Evolutionary conservation across 306 rosid genomes (phyloP), one percentile per base, ranked within the genome.

Genomic region (Prunus fruticosa): DNA sequence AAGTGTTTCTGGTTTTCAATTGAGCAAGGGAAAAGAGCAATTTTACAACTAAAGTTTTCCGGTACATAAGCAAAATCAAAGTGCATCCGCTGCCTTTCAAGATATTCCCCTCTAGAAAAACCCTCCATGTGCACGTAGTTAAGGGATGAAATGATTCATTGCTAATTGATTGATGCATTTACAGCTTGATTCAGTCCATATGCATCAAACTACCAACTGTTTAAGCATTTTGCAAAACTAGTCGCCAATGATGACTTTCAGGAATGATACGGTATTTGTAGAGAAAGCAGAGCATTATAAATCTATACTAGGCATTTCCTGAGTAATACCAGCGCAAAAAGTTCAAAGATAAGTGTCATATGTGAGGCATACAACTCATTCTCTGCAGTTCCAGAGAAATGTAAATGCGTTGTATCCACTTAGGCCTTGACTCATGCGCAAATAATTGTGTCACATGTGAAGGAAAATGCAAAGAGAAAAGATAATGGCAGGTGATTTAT

Each of bases 401-500:
- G n/a, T 32, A 67, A 25, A 25, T 5, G n/a, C 25, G 32, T 27
- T 67, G 71, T 14, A 10, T 7, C 32, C 57, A 46, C 28, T 27
- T 46, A 11, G 27, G 5, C 28, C 34, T 45, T 14, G 4, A 68
- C 6, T 68, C 56, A 14, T 52, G 22, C 57, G 16, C 43, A 28
- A 13, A 2, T 27, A 18, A 25, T 1, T 12, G 47, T n/a, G 34
- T 13, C 15, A 38, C 13, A 60, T 14, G 51, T 49, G 77, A 73
- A 27, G 51, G 41, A 43, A 51, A 49, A 27, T 52, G 56, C 43
- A 38, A 6, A 6, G 9, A 38, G 9, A 38, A 38, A 18, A 6
- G 51, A 63, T 7, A 25, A 74, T 49, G 60, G 25, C 53, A 69
- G 51, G 51, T 64, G 45, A 52, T 66, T 79, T 64, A 69, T 72